These are phyloP conservation scores for Furcasterigmium sp. DNA, from an alignment of 2,329 filamentous ascomycete species.

Conservation along the genomic window DNA sequence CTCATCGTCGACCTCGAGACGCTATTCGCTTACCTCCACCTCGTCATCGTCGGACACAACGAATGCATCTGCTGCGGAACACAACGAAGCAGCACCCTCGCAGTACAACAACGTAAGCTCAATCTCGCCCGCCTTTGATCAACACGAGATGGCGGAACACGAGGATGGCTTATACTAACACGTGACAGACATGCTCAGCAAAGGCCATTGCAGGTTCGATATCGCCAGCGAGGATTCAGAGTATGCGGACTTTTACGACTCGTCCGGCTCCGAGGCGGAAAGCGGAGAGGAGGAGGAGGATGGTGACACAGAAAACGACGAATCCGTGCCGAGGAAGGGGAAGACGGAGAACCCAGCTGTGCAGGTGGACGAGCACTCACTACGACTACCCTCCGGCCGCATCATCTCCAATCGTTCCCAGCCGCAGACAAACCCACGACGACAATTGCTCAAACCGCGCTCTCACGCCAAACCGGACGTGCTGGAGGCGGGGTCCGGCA, in stretches of 20 bases:
- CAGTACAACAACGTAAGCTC: conserved; percentile 34
- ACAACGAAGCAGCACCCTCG: conserved; percentile 33
- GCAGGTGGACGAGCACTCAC: conserved; percentile 18
- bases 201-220: conserved; percentile 41
- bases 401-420: conserved; percentile 22
- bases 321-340: not conserved
- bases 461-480: not conserved
- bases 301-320: not conserved
- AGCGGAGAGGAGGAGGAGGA: conserved; percentile 5
- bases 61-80: conserved; percentile 48
- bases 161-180: not conserved
- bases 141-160: too few species aligned
- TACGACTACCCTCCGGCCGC: conserved; percentile 29
- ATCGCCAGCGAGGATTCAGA: conserved; percentile 27
- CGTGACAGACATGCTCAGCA: conserved; percentile 34
- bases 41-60: conserved; percentile 40
- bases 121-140: not conserved
- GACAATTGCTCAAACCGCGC: not conserved
- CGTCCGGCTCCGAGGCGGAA: conserved; percentile 8
- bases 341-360: not conserved
- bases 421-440: not conserved
- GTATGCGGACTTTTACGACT: conserved; percentile 34
- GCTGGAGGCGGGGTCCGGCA: too few species aligned
- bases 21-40: conserved; percentile 40
- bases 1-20: conserved; percentile 41